phyloP scores from a whole-genome alignment of 805 yeast species.

The Starmerella potacharoeniae region DNA sequence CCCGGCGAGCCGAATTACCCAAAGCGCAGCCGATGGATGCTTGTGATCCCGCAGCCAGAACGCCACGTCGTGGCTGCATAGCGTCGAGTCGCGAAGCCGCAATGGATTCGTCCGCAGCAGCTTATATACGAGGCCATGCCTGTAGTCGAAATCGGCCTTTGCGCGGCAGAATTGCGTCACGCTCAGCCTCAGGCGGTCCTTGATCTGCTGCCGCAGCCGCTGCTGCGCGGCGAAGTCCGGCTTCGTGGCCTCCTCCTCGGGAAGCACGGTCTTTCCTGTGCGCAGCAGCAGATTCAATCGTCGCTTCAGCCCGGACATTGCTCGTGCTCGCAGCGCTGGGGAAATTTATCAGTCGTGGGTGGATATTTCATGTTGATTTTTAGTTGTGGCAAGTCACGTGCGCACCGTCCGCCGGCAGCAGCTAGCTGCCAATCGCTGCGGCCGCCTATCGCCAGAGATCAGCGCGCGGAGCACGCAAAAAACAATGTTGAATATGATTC shows the following conservation, averaged over 20 bases:
- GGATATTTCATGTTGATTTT: not conserved
- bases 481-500: no score
- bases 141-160: constrained; percentile 14
- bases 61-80: constrained; percentile 19
- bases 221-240: constrained; percentile 13
- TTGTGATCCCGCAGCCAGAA: constrained; percentile 21
- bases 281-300: constrained; percentile 13
- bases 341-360: no score
- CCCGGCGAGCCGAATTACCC: constrained; percentile 23
- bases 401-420: no score
- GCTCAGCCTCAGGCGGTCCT: constrained; percentile 10
- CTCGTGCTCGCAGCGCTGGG: not conserved
- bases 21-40: constrained; percentile 21
- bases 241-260: not conserved
- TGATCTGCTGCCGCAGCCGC: constrained; percentile 14
- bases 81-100: constrained; percentile 18
- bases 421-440: no score
- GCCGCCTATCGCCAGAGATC: no score
- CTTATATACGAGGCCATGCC: constrained; percentile 23
- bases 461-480: no score
- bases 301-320: constrained; percentile 13
- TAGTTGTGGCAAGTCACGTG: not conserved
- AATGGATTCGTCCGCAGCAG: constrained; percentile 16
- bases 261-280: not conserved
- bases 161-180: constrained; percentile 15